phyloP scores from a whole-genome alignment of 148 eudicot genomes.

The Hydrangea macrophylla region DNA sequence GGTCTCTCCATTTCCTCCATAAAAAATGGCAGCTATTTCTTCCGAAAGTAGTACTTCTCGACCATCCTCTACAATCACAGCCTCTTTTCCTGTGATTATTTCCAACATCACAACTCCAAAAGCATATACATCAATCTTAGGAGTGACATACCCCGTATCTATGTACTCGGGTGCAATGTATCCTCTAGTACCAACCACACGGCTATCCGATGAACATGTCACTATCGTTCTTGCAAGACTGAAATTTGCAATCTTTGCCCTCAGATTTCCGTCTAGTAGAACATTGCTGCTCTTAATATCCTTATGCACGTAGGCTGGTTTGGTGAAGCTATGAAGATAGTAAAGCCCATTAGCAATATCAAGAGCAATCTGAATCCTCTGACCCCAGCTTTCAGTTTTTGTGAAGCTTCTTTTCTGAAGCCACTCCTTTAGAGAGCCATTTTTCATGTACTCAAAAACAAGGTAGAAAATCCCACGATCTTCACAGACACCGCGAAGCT shows the following conservation, averaged over 20 bases:
- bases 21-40: slow-evolving; percentile 10
- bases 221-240: slow-evolving; percentile 23
- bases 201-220: background rate
- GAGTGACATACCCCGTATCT: slow-evolving; percentile 23
- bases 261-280: slow-evolving; percentile 37
- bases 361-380: slow-evolving; percentile 34
- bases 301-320: slow-evolving; percentile 41
- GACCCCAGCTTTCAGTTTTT: slow-evolving; percentile 13
- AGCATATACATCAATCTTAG: slow-evolving; percentile 47
- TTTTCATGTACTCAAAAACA: slow-evolving; percentile 54
- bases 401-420: slow-evolving; percentile 10
- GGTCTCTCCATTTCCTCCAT: slow-evolving; percentile 22
- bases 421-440: slow-evolving; percentile 67
- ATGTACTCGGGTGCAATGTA: slow-evolving; percentile 50
- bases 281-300: slow-evolving; percentile 34
- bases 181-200: slow-evolving; percentile 32
- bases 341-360: slow-evolving; percentile 49
- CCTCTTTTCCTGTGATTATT: slow-evolving; percentile 31
- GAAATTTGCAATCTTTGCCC: slow-evolving; percentile 44
- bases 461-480: slow-evolving; percentile 47
- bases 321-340: slow-evolving; percentile 46
- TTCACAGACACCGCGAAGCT: slow-evolving; percentile 49
- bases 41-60: slow-evolving; percentile 23
- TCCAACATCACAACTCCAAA: slow-evolving; percentile 46
- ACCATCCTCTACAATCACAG: slow-evolving; percentile 23